Percentiles rank a stretch among this genome's conserved stretches.
These are phyloP conservation scores for Boletus pseudo-olivaceus DNA, from an alignment of 768 basidiomycete genomes.

Conservation along the genomic window DNA sequence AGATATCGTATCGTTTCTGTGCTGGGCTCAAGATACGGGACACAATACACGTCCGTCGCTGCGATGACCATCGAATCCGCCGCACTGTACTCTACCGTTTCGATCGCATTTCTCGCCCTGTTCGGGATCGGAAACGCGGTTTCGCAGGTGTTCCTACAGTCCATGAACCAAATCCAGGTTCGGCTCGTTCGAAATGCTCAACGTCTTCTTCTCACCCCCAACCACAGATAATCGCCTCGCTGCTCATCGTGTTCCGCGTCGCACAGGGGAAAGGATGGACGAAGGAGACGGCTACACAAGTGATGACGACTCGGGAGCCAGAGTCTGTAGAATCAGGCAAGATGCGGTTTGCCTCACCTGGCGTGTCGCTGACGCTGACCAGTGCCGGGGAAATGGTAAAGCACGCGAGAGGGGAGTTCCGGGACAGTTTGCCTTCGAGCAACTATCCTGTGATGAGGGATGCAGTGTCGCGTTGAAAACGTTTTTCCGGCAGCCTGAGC, in stretches of 20 bases:
- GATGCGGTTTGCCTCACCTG: neutral
- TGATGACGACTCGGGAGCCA: neutral
- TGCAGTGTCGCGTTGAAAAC: no score
- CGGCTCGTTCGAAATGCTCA: neutral
- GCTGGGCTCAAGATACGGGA: conserved; percentile 22
- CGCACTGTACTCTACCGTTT: conserved; percentile 25
- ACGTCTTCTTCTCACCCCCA: neutral
- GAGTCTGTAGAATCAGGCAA: neutral
- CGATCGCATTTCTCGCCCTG: conserved; percentile 30
- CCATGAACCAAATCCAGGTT: conserved; percentile 30
- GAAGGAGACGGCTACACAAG: neutral
- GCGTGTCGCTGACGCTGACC: neutral
- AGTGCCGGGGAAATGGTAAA: neutral
- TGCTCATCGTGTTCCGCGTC: conserved; percentile 6
- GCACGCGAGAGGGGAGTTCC: no score
- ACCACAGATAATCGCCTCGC: neutral
- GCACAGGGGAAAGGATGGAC: conserved; percentile 7
- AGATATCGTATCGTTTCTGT: conserved; percentile 5
- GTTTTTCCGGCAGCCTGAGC: no score
- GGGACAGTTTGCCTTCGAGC: no score
- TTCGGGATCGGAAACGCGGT: conserved; percentile 20
- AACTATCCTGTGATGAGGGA: no score
- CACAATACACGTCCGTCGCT: conserved; percentile 30
- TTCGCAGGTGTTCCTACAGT: conserved; percentile 29
- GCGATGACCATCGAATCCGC: conserved; percentile 37